phyloP scores from a whole-genome alignment of 257 asterid genomes.

The Nicotiana undulata region DNA sequence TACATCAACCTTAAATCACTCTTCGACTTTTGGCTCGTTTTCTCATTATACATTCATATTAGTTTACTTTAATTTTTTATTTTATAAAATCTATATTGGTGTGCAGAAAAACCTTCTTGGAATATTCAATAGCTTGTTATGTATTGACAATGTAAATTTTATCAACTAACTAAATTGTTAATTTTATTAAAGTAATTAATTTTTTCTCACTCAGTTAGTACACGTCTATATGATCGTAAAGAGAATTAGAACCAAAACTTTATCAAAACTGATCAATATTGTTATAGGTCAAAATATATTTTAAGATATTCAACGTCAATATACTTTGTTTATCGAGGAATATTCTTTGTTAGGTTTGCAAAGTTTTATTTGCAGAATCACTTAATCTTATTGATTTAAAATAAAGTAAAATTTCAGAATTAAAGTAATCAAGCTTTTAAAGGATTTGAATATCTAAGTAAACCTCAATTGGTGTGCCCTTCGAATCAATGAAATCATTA shows the following conservation, averaged over 20 bases:
- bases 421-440: not conserved
- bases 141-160: not conserved
- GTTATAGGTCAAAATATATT: not conserved
- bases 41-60: not conserved
- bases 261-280: not conserved
- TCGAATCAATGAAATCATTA: not conserved
- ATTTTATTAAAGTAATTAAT: not conserved
- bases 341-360: slow-evolving; percentile 4
- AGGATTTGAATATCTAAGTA: not conserved
- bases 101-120: not conserved
- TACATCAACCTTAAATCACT: too few relatives aligned
- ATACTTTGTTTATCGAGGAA: not conserved
- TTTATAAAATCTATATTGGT: not conserved
- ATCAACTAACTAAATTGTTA: not conserved
- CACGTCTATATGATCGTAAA: not conserved
- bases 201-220: not conserved
- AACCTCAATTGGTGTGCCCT: not conserved
- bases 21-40: too few relatives aligned
- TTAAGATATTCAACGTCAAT: not conserved
- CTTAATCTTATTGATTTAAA: not conserved
- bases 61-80: not conserved
- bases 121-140: not conserved
- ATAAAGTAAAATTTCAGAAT: not conserved
- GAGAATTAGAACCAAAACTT: not conserved
- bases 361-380: not conserved